Base-by-base conservation (phyloP, 2,329 filamentous ascomycete species). In the Fusarium mundagurra region DNA sequence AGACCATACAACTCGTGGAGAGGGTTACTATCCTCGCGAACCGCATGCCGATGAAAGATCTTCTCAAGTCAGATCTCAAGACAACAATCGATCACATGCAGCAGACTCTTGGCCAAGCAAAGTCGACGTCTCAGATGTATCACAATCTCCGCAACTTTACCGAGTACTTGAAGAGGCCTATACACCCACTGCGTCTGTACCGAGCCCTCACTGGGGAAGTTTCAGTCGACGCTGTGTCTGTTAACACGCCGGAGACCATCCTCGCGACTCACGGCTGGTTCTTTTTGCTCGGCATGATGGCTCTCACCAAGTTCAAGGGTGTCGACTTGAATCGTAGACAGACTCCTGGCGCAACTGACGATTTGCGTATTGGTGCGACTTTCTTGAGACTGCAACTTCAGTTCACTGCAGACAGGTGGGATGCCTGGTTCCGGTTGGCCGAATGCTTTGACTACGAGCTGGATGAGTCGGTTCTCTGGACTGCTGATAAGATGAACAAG, bases 71-170 rank as follows among this genome's bases (percentile, higher is more conserved):
- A 22, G 94, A 98, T 64, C 86, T 99, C 61, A 97, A 96, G 81
- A 90, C 88, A 22, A 94, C 95, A 0, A 96, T 99, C 67, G 96
- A 99, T 67, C 95, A 95, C 76, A 94, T 99, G 83, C 95, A 98
- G 80, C 92, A 94, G 75, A 92, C 94, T 10, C 92, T 98, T 61
- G 94, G 94, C 3, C 89, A 90, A 61, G 90, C 92, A 34, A 98
- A 95, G 81, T 90, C 92, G 18, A 93, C 92, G 4, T 90, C 94
- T 10, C 91, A 95, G 70, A 92, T 97, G 83, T 88, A 92, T n/a
- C 92, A 96, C 81, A 99, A 99, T 81, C 88, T 94, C 64, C 92
- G 94, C 61, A 92, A 97, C 72, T 92, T 96, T 64, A 93, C 91
- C 8, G 89, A 93, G 34, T 96, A 93, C 78, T 86, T 98, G 57